Conservation (phyloP, 176 grass and related monocot genomes). For the Aegilops sharonensis region DNA sequence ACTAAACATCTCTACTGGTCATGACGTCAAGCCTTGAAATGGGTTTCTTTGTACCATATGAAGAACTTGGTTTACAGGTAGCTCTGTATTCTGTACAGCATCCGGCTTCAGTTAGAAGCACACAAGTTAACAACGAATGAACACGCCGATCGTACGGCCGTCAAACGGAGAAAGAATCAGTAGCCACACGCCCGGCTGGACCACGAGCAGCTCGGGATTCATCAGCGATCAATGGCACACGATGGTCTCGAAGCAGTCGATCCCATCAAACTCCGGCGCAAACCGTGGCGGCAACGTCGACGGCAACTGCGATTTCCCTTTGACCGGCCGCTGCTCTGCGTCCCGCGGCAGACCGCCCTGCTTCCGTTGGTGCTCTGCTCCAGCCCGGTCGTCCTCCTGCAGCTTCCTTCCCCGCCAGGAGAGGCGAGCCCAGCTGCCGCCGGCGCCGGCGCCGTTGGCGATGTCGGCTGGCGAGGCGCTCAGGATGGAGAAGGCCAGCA, state of each 20-base stretch:
- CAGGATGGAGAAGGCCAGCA: too few species aligned
- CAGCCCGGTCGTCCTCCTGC: background rate
- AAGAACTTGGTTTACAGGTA: too few species aligned
- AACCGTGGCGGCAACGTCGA: constrained; percentile 15
- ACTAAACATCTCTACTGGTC: too few species aligned
- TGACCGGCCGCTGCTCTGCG: background rate
- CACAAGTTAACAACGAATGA: too few species aligned
- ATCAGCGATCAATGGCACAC: constrained; percentile 29
- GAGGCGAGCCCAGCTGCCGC: constrained; percentile 5
- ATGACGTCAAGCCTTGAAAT: too few species aligned
- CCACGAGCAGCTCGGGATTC: background rate
- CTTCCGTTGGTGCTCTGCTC: background rate
- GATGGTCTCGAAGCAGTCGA: constrained; percentile 80
- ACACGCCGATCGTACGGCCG: too few species aligned
- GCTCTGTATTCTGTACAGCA: too few species aligned
- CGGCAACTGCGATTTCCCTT: background rate
- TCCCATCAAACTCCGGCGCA: constrained; percentile 69
- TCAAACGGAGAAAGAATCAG: background rate
- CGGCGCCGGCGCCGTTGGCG: background rate
- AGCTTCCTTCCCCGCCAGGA: constrained; percentile 10
- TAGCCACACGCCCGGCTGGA: rapidly evolving
- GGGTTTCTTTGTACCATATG: too few species aligned
- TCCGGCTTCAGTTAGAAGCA: too few species aligned
- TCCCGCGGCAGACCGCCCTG: background rate
- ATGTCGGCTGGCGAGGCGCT: too few species aligned